A percentile compares a stretch with the other conserved stretches of the same genome.
These are phyloP conservation scores for Melanogaster broomeanus DNA, from an alignment of 768 basidiomycete genomes.

Conservation along the genomic window DNA sequence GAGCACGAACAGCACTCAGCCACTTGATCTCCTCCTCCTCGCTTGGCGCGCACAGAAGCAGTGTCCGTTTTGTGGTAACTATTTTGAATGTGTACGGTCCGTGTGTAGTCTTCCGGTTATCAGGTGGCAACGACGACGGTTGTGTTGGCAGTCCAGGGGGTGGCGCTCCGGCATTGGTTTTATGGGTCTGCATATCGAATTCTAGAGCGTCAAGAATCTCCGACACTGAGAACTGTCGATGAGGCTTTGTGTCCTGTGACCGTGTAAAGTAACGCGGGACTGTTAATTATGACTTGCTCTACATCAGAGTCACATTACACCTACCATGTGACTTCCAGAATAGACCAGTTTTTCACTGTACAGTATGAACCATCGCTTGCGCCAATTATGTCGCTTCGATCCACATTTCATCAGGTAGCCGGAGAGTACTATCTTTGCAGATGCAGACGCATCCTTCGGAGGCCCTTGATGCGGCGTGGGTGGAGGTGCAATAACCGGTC, in stretches of 20 bases:
- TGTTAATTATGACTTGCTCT: slow-evolving; percentile 6
- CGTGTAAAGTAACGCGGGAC: slow-evolving; percentile 6
- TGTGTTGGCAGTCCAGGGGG: slow-evolving; percentile 32
- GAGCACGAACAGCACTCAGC: slow-evolving; percentile 91
- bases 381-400: slow-evolving; percentile 90
- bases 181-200: slow-evolving; percentile 64
- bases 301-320: slow-evolving; percentile 30
- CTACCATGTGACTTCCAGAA: slow-evolving; percentile 92
- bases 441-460: slow-evolving; percentile 53
- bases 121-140: slow-evolving; percentile 35
- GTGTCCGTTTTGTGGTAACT: slow-evolving; percentile 89
- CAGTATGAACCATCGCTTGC: slow-evolving; percentile 97
- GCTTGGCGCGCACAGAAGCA: slow-evolving; percentile 88
- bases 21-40: slow-evolving; percentile 99
- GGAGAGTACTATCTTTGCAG: slow-evolving; percentile 73
- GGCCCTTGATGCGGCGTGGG: slow-evolving; percentile 41
- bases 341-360: slow-evolving; percentile 87
- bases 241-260: slow-evolving; percentile 82
- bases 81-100: slow-evolving; percentile 85
- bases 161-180: slow-evolving; percentile 41
- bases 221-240: slow-evolving; percentile 81
- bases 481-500: slow-evolving; percentile 41
- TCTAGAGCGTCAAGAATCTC: slow-evolving; percentile 93
- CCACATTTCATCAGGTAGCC: slow-evolving; percentile 98
- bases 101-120: slow-evolving; percentile 47